These are phyloP conservation scores for Suillus decipiens DNA, from an alignment of 768 basidiomycete species.

Conservation along the genomic window DNA sequence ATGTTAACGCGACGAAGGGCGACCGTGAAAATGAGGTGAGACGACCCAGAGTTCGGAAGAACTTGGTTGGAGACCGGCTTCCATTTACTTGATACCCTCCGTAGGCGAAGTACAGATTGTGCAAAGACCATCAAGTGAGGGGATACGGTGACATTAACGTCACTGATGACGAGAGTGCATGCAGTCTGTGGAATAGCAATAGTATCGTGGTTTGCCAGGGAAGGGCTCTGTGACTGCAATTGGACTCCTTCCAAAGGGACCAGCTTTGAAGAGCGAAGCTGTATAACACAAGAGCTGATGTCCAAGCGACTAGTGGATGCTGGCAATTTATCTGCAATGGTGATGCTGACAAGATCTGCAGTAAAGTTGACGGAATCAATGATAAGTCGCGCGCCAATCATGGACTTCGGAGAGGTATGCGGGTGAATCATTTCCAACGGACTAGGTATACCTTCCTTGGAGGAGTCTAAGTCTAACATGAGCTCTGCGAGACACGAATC, in stretches of 20 bases:
- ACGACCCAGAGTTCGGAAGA: constrained; percentile 13
- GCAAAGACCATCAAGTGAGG: constrained; percentile 64
- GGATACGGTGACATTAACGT: constrained; percentile 45
- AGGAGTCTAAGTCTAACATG: constrained; percentile 47
- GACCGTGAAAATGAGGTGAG: constrained; percentile 40
- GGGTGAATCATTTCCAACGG: constrained; percentile 27
- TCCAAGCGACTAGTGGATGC: constrained; percentile 20
- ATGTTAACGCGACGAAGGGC: constrained; percentile 47
- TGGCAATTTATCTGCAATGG: constrained; percentile 14
- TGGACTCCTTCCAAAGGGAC: constrained; percentile 10
- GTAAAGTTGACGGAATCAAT: constrained; percentile 22
- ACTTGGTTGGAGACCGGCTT: neutral
- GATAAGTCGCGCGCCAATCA: constrained; percentile 7
- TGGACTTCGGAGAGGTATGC: constrained; percentile 10
- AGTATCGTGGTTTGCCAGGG: constrained; percentile 15
- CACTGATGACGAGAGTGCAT: constrained; percentile 41
- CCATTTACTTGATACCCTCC: constrained; percentile 34
- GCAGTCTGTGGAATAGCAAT: constrained; percentile 21
- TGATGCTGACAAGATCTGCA: constrained; percentile 14
- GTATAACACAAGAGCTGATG: constrained; percentile 19
- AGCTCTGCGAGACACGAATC: constrained; percentile 38
- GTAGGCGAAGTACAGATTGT: constrained; percentile 54
- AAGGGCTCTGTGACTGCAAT: constrained; percentile 16
- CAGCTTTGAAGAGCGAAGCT: constrained; percentile 20
- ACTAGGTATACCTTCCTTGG: constrained; percentile 27